Conservation (phyloP, 768 basidiomycete genomes). For the Pleurotus sapidus region DNA sequence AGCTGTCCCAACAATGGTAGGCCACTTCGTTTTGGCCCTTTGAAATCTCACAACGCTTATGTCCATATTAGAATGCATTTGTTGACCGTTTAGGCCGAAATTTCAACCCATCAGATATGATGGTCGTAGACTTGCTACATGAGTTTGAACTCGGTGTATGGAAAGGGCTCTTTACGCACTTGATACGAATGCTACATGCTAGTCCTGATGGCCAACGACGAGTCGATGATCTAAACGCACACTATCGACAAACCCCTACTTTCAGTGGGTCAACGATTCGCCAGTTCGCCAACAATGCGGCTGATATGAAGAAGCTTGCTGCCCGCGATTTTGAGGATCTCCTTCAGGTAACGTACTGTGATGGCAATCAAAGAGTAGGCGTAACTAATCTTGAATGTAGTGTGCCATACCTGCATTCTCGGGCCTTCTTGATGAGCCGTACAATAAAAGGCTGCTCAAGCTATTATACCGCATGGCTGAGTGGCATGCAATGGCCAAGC, state of each 20-base stretch:
- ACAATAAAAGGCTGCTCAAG: slow-evolving; percentile 21
- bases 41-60: not conserved
- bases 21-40: not conserved
- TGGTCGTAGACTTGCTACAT: slow-evolving; percentile 34
- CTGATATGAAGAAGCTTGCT: slow-evolving; percentile 31
- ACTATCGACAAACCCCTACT: slow-evolving; percentile 24
- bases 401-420: slow-evolving; percentile 32
- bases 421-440: slow-evolving; percentile 26
- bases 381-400: slow-evolving; percentile 11
- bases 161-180: slow-evolving; percentile 32
- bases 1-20: not conserved
- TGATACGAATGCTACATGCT: slow-evolving; percentile 20
- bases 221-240: slow-evolving; percentile 13
- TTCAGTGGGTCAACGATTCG: slow-evolving; percentile 32
- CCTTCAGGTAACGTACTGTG: slow-evolving; percentile 28
- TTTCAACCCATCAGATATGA: slow-evolving; percentile 16
- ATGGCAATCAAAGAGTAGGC: not conserved
- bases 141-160: slow-evolving; percentile 37
- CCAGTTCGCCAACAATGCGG: slow-evolving; percentile 28
- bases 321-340: slow-evolving; percentile 41
- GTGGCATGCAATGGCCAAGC: slow-evolving; percentile 27
- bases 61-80: not conserved
- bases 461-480: slow-evolving; percentile 26
- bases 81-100: not conserved
- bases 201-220: not conserved